Percentiles rank a stretch among this genome's conserved stretches.
Evolutionary conservation across 768 basidiomycete species (phyloP).

Genomic region (Rubroboletus satanas): DNA sequence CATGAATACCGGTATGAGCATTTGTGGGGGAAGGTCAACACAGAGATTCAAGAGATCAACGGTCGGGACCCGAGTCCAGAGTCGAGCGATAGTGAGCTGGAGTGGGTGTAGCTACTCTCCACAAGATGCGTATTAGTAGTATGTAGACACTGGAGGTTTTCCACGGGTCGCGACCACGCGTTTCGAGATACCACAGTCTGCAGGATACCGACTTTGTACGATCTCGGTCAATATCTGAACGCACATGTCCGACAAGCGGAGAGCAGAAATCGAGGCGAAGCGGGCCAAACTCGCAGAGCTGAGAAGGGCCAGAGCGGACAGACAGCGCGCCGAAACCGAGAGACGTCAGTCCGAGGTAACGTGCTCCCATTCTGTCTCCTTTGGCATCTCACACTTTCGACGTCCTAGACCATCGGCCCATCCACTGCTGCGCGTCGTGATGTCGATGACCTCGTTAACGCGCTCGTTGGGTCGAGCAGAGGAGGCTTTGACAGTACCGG

Average conservation of each 20-base stretch:
- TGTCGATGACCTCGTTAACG: conserved; percentile 68
- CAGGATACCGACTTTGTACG: neutral
- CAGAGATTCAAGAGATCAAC: neutral
- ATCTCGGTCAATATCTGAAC: neutral
- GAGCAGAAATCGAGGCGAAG: conserved; percentile 91
- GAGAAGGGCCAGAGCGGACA: conserved; percentile 68
- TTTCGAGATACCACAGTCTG: neutral
- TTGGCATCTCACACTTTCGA: neutral
- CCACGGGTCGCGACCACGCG: conserved; percentile 12
- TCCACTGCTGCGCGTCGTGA: conserved; percentile 46
- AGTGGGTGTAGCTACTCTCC: neutral
- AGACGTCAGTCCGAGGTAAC: conserved; percentile 27
- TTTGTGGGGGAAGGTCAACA: neutral
- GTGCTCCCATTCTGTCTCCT: neutral
- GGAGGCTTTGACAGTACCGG: conserved; percentile 51
- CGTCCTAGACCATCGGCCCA: conserved; percentile 35
- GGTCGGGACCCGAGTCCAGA: neutral
- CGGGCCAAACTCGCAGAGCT: conserved; percentile 82
- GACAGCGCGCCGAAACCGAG: conserved; percentile 54
- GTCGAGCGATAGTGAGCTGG: neutral
- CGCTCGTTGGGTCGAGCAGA: conserved; percentile 46
- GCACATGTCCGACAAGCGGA: conserved; percentile 61
- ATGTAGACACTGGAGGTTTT: conserved; percentile 1
- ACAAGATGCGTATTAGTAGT: neutral
- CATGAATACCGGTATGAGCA: neutral